A percentile compares a stretch with the other conserved stretches of the same genome.
Evolutionary conservation across 495 filamentous ascomycete genomes (phyloP).

Genomic region (Aspergillus hancockii): DNA sequence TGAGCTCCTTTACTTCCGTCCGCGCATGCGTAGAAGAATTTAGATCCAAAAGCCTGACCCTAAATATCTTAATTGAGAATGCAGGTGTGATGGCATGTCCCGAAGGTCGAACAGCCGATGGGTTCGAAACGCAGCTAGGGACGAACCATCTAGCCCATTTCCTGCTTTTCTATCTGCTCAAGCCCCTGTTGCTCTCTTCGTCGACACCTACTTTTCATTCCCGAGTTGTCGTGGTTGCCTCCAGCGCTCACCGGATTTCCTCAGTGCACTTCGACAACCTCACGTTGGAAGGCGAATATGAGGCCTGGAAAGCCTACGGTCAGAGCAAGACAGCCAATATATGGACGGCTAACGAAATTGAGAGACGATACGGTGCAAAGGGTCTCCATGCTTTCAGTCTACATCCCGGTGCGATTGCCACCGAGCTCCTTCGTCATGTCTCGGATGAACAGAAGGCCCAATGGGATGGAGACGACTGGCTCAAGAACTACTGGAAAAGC

Average conservation of each 20-base stretch:
- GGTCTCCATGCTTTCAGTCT: constrained; percentile 41
- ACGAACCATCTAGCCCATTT: constrained; percentile 56
- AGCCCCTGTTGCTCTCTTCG: constrained; percentile 39
- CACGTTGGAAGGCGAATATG: constrained; percentile 39
- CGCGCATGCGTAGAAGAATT: constrained; percentile 40
- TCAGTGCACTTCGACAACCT: constrained; percentile 31
- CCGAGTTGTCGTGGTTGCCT: constrained; percentile 43
- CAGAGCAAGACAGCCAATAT: constrained; percentile 44
- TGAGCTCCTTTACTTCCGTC: constrained; percentile 43
- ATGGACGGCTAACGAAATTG: constrained; percentile 45
- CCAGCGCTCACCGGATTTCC: constrained; percentile 34
- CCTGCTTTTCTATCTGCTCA: constrained; percentile 53
- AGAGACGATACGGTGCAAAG: constrained; percentile 34
- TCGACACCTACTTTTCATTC: constrained; percentile 40
- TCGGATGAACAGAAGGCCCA: constrained; percentile 19
- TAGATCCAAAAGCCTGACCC: constrained; percentile 35
- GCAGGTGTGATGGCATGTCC: constrained; percentile 21
- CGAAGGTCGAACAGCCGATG: constrained; percentile 42
- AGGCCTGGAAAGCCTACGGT: constrained; percentile 37
- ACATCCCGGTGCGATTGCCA: constrained; percentile 41
- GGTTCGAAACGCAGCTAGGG: constrained; percentile 49
- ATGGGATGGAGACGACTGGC: constrained; percentile 15
- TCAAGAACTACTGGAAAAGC: constrained; percentile 32
- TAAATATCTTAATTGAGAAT: constrained; percentile 52
- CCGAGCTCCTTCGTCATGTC: constrained; percentile 22